These are phyloP conservation scores for Candida chilensis DNA, from an alignment of 805 yeast genomes.

Conservation along the genomic window DNA sequence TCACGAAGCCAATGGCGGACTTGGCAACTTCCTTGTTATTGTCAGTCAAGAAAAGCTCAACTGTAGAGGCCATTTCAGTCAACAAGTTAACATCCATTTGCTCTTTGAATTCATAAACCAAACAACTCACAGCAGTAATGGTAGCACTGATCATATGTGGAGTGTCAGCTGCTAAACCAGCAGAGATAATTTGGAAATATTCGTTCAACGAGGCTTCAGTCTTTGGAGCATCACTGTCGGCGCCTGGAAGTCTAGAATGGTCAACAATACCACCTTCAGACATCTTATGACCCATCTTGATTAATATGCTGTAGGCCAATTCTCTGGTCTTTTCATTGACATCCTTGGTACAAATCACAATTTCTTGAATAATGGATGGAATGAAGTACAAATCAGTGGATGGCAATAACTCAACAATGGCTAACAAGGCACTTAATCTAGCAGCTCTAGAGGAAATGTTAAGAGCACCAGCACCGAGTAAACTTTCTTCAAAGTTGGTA, in stretches of 20 bases:
- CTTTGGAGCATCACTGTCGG: constrained; percentile 54
- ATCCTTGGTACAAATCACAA: constrained; percentile 85
- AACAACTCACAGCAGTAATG: constrained; percentile 80
- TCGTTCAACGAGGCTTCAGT: constrained; percentile 66
- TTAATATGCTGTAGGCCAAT: constrained; percentile 64
- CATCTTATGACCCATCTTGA: constrained; percentile 78
- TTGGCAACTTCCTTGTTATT: constrained; percentile 90
- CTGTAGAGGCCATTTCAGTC: constrained; percentile 73
- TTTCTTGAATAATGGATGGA: constrained; percentile 78
- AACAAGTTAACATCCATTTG: constrained; percentile 50
- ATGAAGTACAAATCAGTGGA: constrained; percentile 59
- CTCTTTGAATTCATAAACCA: constrained; percentile 78
- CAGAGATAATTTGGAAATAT: constrained; percentile 87
- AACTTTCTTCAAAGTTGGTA: constrained; percentile 47
- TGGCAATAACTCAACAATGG: constrained; percentile 57
- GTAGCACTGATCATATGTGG: constrained; percentile 96
- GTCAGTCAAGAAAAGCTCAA: constrained; percentile 84
- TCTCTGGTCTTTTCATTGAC: constrained; percentile 88
- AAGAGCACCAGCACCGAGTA: constrained; percentile 50
- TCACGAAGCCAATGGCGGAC: constrained; percentile 89
- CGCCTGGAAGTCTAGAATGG: constrained; percentile 58
- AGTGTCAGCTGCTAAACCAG: constrained; percentile 90
- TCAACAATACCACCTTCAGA: constrained; percentile 55
- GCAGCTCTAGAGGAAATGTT: constrained; percentile 74
- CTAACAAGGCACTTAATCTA: constrained; percentile 59